phyloP scores from a whole-genome alignment of 169 alveolate genomes.

The Plasmodium inui region DNA sequence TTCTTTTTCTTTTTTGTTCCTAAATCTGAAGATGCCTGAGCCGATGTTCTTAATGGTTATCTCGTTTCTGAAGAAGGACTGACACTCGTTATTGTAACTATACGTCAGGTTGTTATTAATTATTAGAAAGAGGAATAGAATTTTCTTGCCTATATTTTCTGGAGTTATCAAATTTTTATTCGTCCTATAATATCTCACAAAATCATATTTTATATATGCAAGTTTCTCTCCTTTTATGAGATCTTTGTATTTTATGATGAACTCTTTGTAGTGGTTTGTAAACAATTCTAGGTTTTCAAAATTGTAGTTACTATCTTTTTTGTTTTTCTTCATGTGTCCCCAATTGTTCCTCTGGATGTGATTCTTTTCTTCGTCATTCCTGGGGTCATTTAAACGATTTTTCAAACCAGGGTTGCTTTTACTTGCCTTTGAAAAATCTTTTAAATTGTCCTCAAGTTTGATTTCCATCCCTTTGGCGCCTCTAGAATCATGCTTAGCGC shows the following conservation, averaged over 20 bases:
- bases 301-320: background rate
- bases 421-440: background rate
- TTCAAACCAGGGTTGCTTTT: background rate
- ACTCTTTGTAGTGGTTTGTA: conserved; percentile 16
- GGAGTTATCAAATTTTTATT: conserved; percentile 18
- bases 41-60: conserved; percentile 58
- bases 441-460: background rate
- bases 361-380: background rate
- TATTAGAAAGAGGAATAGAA: conserved; percentile 34
- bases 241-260: conserved; percentile 37
- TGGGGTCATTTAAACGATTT: background rate
- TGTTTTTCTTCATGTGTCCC: background rate
- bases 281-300: conserved; percentile 26
- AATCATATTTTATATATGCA: conserved; percentile 26
- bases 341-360: background rate
- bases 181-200: conserved; percentile 31
- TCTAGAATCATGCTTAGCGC: background rate
- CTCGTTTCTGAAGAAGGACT: conserved; percentile 31
- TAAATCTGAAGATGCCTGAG: conserved; percentile 62
- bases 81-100: background rate
- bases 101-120: conserved; percentile 43
- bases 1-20: conserved; percentile 56
- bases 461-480: background rate
- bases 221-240: conserved; percentile 36
- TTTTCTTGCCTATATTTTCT: conserved; percentile 2